phyloP scores from a whole-genome alignment of 306 rosid species.

The Casuarina equisetifolia region DNA sequence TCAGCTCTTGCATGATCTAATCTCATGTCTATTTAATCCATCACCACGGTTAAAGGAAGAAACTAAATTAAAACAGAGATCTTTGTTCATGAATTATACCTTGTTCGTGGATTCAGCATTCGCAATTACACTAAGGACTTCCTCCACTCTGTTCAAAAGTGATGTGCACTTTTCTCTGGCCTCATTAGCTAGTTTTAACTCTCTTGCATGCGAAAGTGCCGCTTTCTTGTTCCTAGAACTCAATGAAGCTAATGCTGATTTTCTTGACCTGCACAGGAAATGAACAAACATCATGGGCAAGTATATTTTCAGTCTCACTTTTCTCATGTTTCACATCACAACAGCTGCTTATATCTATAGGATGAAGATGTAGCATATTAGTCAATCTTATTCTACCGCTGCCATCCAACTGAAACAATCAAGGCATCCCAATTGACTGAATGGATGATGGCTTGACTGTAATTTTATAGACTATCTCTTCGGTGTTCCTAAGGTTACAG shows the following conservation, averaged over 20 bases:
- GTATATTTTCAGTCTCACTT: not conserved
- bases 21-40: not conserved
- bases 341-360: slow-evolving; percentile 3
- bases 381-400: not conserved
- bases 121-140: slow-evolving; percentile 59
- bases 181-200: slow-evolving; percentile 56
- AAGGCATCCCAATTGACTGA: not conserved
- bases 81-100: slow-evolving; percentile 37
- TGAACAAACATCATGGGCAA: slow-evolving; percentile 26
- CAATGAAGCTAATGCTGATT: slow-evolving; percentile 69
- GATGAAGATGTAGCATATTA: slow-evolving; percentile 6
- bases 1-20: not conserved
- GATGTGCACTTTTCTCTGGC: slow-evolving; percentile 74
- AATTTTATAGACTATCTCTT: too few species aligned
- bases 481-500: not conserved
- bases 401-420: slow-evolving; percentile 2
- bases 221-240: slow-evolving; percentile 70
- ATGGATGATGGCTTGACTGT: not conserved
- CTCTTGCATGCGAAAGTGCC: slow-evolving; percentile 82
- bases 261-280: slow-evolving; percentile 54
- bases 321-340: slow-evolving; percentile 16
- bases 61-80: not conserved
- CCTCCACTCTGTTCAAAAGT: slow-evolving; percentile 83
- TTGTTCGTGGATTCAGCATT: slow-evolving; percentile 82
- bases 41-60: not conserved